Evolutionary conservation across 768 basidiomycete genomes (phyloP), one percentile per base, ranked within the genome.

Genomic region (Russula brevipes): DNA sequence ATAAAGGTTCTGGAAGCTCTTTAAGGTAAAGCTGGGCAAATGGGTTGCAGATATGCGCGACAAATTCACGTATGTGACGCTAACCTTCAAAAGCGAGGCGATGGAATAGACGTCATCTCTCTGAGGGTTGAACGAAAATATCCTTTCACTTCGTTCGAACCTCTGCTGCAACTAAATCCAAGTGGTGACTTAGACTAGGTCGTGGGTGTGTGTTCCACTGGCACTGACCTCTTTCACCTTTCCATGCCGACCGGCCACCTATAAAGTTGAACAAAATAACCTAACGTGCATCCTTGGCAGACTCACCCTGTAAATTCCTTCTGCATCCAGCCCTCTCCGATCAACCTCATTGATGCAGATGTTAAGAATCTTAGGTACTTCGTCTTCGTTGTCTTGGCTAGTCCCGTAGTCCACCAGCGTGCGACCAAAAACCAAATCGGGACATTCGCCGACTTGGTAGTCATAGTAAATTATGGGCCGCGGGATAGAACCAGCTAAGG

Each of bases 381-480:
- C 84, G 12, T 84, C 84, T 64, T 94, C 91, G 17, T 75, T 75
- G 47, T 83, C 84, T 65, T 92, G 84, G 9, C 90, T 81, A 44
- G 88, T 92, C 16, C 93, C 91, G 70, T 97, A 96, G 70, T 95
- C 94, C 46, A 88, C 86, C 61, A 97, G 76, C 67, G 84, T 87
- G 67, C 95, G 85, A 31, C 94, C 94, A 70, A 96, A 97, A 39
- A 95, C 89, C 31, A 97, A 75, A 73, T 95, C 93, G 56, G 82
- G 83, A 70, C 94, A 97, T 71, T 86, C 85, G 30, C 94, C 94
- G 33, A 96, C 88, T 64, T 81, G 78, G 60, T 83, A 87, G 70
- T 90, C 86, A 69, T 88, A 80, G 74, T 94, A 93, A 69, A 90
- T 75, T 41, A 85, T 79, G 12, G 85, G 86, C 63, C 85, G 85